Percentiles rank a stretch among this genome's conserved stretches.
These are phyloP conservation scores for Bonia amplexicaulis DNA, from an alignment of 176 grass and related monocot species.

Conservation along the genomic window DNA sequence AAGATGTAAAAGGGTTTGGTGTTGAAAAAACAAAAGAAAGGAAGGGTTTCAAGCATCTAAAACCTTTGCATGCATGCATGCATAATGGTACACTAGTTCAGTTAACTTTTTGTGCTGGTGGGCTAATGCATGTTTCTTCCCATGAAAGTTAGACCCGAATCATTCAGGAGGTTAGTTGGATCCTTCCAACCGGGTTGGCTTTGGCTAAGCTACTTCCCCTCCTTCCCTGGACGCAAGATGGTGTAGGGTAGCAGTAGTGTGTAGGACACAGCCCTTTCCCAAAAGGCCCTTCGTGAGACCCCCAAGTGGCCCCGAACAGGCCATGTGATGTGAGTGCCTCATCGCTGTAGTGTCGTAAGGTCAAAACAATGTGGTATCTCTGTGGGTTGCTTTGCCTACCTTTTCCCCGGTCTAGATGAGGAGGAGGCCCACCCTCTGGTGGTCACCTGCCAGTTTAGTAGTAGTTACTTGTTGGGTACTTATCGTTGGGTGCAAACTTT, in stretches of 20 bases:
- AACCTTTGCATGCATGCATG: neutral
- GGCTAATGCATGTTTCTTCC: constrained; percentile 46
- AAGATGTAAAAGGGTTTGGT: neutral
- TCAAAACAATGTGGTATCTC: constrained; percentile 28
- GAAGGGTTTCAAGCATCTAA: neutral
- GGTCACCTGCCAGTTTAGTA: constrained; percentile 9
- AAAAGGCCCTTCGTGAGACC: constrained; percentile 34
- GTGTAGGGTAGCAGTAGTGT: neutral
- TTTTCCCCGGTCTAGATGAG: neutral
- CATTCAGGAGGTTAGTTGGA: constrained; percentile 45
- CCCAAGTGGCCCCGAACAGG: constrained; percentile 23
- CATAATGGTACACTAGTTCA: constrained; percentile 2
- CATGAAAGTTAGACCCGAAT: constrained; percentile 36
- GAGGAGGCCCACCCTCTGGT: neutral
- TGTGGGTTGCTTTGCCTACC: neutral
- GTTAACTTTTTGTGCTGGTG: constrained; percentile 22
- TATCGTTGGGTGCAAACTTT: neutral
- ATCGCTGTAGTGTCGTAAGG: constrained; percentile 1
- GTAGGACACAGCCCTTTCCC: constrained; percentile 10
- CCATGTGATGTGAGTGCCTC: constrained; percentile 61
- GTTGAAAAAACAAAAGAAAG: neutral
- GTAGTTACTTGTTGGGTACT: neutral
- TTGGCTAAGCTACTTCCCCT: neutral
- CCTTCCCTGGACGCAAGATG: neutral
- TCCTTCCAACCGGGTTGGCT: constrained; percentile 31